Base-by-base conservation (phyloP, 306 rosid genomes). In the Cicer bijugum region DNA sequence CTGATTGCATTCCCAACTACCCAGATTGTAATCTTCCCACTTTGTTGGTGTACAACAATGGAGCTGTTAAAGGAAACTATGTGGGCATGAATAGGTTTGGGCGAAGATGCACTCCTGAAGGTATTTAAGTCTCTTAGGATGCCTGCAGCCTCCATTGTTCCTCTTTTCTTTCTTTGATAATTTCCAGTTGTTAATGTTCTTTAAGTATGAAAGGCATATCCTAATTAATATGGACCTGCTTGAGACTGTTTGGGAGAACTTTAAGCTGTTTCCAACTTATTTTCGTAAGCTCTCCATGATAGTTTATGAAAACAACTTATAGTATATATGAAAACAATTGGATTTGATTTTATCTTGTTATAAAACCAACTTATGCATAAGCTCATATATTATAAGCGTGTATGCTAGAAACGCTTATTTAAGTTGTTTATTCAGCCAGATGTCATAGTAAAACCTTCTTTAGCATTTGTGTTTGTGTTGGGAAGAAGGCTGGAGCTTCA, bases 1-100 rank as follows among this genome's bases (percentile, higher is more conserved):
- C 98, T 3, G 98, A 94, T 20, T 94, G 98, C 84, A 94, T 94
- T 75, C 98, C 97, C 0, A 94, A 94, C 78, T 94, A 94, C 70
- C 97, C 96, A 0, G 97, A 94, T 81, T 72, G 82, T 19, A 94
- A 94, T 82, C 89, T 91, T 75, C 98, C 98, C 7, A 89, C 98
- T 71, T 76, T 94, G 28, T 76, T 91, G 69, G 97, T 94, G 12
- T 94, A 94, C 86, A 91, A 94, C 89, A 94, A 88, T 76, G 90
- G 97, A 45, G 92, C 92, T 7, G 95, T 91, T 67, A 94, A 91
- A 78, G 98, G 95, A 73, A 94, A 94, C 74, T 81, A 89, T 40
- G 98, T 88, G 10, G 98, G 98, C 7, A 23, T 89, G 88, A 88
- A 14, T 16, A 82, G 80, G 77, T 94, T 94, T 47, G 98, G 98